These are phyloP conservation scores for Clitoria ternatea DNA, from an alignment of 306 rosid species.

Conservation along the genomic window DNA sequence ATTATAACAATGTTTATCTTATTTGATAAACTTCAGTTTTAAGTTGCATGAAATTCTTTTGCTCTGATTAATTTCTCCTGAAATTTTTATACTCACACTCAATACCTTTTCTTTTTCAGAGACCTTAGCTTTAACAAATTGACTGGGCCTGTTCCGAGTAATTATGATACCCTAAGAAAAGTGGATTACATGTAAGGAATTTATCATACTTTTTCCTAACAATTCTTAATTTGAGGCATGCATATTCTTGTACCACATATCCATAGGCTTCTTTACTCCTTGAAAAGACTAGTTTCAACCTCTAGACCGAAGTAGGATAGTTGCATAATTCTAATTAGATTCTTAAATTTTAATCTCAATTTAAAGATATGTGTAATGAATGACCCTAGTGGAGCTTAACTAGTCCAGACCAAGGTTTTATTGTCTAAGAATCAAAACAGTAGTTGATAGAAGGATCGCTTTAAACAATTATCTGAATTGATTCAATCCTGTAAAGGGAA, in stretches of 20 bases:
- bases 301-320: neutral
- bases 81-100: neutral
- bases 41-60: neutral
- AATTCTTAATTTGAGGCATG: neutral
- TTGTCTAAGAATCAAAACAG: neutral
- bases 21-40: neutral
- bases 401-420: too few species aligned
- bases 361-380: neutral
- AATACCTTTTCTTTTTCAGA: constrained; percentile 37
- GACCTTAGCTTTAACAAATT: constrained; percentile 79
- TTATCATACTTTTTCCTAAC: neutral
- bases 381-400: neutral
- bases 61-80: neutral
- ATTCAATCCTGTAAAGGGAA: neutral
- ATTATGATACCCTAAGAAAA: constrained; percentile 14
- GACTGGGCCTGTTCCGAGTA: constrained; percentile 52
- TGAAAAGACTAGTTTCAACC: neutral
- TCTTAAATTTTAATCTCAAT: neutral
- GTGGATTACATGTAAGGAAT: constrained; percentile 46
- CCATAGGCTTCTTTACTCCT: neutral
- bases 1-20: neutral
- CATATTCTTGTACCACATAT: neutral
- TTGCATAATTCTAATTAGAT: neutral
- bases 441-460: neutral
- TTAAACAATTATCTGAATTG: neutral